Base-by-base conservation (phyloP, 75 land plant species). In the Gnetum montanum region DNA sequence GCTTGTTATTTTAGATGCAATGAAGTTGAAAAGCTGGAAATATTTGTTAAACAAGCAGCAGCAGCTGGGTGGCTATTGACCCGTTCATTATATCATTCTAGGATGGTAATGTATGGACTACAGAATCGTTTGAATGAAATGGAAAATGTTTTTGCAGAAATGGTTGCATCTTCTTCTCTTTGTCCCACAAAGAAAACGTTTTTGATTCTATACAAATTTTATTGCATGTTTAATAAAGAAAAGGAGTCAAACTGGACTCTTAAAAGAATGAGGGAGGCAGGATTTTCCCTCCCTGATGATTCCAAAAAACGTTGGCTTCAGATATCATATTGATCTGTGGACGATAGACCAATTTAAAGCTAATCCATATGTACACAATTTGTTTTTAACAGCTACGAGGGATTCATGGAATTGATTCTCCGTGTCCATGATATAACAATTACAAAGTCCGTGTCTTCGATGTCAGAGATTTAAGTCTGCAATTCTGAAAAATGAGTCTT, bases 71-170 rank as follows among this genome's bases (percentile, higher is more conserved):
- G 86, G 86, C 68, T 36, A 49, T 41, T 83, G 0, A 75, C 76
- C 45, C 62, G 76, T 29, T 78, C 79, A 0, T 22, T 83, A 3
- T 83, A 83, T 44, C 86, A 83, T 49, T 66, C 74, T 38, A 74
- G 72, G 48, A 83, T 83, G 86, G 76, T 75, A 29, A 71, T 83
- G 82, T 79, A 79, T 65, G 75, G 64, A 8, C 31, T 43, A 46
- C 67, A 71, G 43, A 54, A 61, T 18, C 74, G 76, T 11, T 24
- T 83, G 29, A 54, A 46, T 34, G 79, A 83, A 56, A 83, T 83
- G 86, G 78, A 75, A 62, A 41, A 38, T 41, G 86, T 83, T 26
- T 54, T 79, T 30, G 61, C 54, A 38, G 82, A 88, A 70, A 80
- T 88, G 93, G n/a, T n/a, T n/a, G 49, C 58, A 5, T 50, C 51